phyloP scores from a whole-genome alignment of 2,329 filamentous ascomycete genomes.

The Cladophialophora bantiana region DNA sequence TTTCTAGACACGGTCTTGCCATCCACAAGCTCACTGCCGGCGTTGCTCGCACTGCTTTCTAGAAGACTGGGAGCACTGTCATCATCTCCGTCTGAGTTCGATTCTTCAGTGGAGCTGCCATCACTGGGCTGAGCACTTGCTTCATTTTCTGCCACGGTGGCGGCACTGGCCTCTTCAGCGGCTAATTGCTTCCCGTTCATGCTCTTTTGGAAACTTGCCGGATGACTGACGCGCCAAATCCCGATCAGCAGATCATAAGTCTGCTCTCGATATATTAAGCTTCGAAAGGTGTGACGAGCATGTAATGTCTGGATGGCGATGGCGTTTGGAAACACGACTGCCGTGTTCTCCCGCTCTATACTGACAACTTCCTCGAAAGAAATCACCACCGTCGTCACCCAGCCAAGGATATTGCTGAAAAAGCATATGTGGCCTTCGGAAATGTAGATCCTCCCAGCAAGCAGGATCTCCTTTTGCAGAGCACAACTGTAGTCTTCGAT shows the following conservation, averaged over 20 bases:
- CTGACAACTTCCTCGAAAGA: conserved; percentile 98
- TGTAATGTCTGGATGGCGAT: conserved; percentile 96
- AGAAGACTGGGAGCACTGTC: conserved; percentile 67
- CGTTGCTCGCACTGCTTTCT: conserved; percentile 62
- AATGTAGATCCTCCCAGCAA: conserved; percentile 92
- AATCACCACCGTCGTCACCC: conserved; percentile 96
- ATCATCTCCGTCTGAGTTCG: conserved; percentile 55
- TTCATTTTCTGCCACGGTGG: conserved; percentile 79
- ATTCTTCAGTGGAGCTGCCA: conserved; percentile 67
- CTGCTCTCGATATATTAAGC: conserved; percentile 90
- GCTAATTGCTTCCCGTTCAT: conserved; percentile 76
- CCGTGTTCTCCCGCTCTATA: conserved; percentile 95
- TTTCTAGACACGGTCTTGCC: conserved; percentile 71
- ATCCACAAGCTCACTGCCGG: conserved; percentile 59
- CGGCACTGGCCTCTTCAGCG: conserved; percentile 84
- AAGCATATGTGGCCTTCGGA: conserved; percentile 98
- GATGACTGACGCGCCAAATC: conserved; percentile 97
- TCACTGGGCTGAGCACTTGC: conserved; percentile 61
- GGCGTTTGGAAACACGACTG: conserved; percentile 94
- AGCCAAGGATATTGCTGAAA: conserved; percentile 97
- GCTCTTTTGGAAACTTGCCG: conserved; percentile 82
- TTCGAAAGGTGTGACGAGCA: conserved; percentile 93
- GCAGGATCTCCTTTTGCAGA: conserved; percentile 90
- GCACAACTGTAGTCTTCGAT: conserved; percentile 99
- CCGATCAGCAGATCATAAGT: conserved; percentile 97